Base-by-base conservation (phyloP, 192 early-diverging fungal species). In the Podila verticillata region DNA sequence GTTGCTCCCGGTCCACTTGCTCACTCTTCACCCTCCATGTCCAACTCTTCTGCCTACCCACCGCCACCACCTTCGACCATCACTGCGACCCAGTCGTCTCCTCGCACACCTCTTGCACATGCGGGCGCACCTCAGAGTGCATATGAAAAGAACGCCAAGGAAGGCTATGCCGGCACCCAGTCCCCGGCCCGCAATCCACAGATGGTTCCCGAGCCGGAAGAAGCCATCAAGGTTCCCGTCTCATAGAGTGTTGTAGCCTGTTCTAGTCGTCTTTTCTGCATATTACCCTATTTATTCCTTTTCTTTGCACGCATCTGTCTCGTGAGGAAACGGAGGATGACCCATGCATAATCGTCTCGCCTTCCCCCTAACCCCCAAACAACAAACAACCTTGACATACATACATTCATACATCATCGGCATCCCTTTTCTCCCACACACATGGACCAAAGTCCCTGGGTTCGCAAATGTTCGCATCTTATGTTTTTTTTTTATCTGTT, bases 11-110 rank as follows among this genome's bases (percentile, higher is more conserved):
- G 51, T 24, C 51, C 51, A 24, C 51, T 32, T 15, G 58, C 58
- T 31, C 26, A 60, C 58, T 28, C 71, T 32, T 78, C 75, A 15
- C 75, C 75, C 5, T 65, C 75, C 17, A 66, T 78, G 63, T 61
- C 68, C 15, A 63, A 78, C 29, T 44, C 63, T 20, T 60, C 74
- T 26, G 62, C 34, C 58, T 63, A 66, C 29, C 68, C 57, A 15
- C 73, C 68, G 31, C 68, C 63, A 48, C 47, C 49, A 19, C 54
- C 54, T 13, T 57, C 65, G 30, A 65, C 64, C 44, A 51, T 29
- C 24, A 66, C 32, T 9, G 47, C 49, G 7, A 20, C 31, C 22
- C 29, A 48, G 19, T 51, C 65, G 7, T 66, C 65, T 28, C 64
- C 64, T 36, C 68, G 48, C 48, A 70, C 68, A 17, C 48, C 68